These are phyloP conservation scores for Aaosphaeria pasadenensis DNA, from an alignment of 2,329 filamentous ascomycete species.

Conservation along the genomic window DNA sequence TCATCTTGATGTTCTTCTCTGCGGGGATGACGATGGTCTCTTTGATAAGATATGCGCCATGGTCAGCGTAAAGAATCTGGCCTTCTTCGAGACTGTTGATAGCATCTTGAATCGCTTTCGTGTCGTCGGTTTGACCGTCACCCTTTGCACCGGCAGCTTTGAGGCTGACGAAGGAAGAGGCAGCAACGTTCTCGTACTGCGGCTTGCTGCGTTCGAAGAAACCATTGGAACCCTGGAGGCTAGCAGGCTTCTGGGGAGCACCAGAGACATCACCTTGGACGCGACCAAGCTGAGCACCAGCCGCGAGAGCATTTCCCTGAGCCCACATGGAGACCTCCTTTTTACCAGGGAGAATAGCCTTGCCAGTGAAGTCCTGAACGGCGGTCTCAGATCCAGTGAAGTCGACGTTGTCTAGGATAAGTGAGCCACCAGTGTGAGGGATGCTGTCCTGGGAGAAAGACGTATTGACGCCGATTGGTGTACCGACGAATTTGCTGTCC, in stretches of 20 bases:
- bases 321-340: slow-evolving; percentile 68
- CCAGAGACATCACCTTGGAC: slow-evolving; percentile 55
- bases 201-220: slow-evolving; percentile 86
- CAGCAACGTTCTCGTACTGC: slow-evolving; percentile 70
- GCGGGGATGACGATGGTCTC: slow-evolving; percentile 58
- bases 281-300: slow-evolving; percentile 39
- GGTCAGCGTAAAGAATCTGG: slow-evolving; percentile 63
- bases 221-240: slow-evolving; percentile 65
- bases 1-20: slow-evolving; percentile 74
- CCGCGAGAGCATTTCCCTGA: slow-evolving; percentile 73
- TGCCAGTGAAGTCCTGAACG: slow-evolving; percentile 58
- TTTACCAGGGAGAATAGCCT: slow-evolving; percentile 67
- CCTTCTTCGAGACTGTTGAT: slow-evolving; percentile 65
- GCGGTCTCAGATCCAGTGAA: slow-evolving; percentile 68
- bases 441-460: slow-evolving; percentile 69
- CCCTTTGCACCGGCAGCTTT: slow-evolving; percentile 81
- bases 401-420: slow-evolving; percentile 88
- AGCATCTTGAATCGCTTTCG: slow-evolving; percentile 74
- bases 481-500: slow-evolving; percentile 77
- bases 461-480: slow-evolving; percentile 72
- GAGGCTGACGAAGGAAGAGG: slow-evolving; percentile 75
- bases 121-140: slow-evolving; percentile 86
- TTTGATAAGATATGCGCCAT: slow-evolving; percentile 61
- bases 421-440: slow-evolving; percentile 70
- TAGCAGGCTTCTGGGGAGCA: slow-evolving; percentile 61